These are phyloP conservation scores for Cydonia oblonga DNA, from an alignment of 331 rosid species.

Conservation along the genomic window DNA sequence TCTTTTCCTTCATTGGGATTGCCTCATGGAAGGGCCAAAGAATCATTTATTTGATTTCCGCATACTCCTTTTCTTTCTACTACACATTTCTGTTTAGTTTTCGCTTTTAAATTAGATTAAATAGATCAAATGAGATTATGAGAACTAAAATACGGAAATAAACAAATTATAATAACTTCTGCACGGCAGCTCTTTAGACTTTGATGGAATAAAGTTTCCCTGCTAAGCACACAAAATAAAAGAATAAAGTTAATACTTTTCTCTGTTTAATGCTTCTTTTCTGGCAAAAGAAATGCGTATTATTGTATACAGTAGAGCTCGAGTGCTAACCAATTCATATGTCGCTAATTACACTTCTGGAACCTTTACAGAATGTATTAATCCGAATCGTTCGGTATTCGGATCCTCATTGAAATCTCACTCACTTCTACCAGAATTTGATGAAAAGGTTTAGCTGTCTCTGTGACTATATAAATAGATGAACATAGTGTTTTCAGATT, in stretches of 20 bases:
- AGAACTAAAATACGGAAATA: too few relatives aligned
- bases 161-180: too few relatives aligned
- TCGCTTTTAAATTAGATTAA: too few relatives aligned
- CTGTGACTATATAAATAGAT: neutral
- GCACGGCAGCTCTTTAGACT: too few relatives aligned
- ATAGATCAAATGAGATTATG: too few relatives aligned
- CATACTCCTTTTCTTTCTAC: too few relatives aligned
- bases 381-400: too few relatives aligned
- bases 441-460: neutral
- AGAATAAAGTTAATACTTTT: neutral
- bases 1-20: slow-evolving; percentile 40
- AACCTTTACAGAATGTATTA: too few relatives aligned
- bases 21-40: slow-evolving; percentile 35
- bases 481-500: neutral
- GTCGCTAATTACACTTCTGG: neutral
- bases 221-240: neutral
- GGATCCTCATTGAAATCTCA: neutral
- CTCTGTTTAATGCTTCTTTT: neutral
- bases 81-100: too few relatives aligned
- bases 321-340: neutral
- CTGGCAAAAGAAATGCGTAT: neutral
- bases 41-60: neutral
- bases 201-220: slow-evolving; percentile 8
- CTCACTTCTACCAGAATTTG: neutral
- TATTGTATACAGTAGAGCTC: neutral